These are phyloP conservation scores for Auriscalpium orientale DNA, from an alignment of 768 basidiomycete species.

Conservation along the genomic window DNA sequence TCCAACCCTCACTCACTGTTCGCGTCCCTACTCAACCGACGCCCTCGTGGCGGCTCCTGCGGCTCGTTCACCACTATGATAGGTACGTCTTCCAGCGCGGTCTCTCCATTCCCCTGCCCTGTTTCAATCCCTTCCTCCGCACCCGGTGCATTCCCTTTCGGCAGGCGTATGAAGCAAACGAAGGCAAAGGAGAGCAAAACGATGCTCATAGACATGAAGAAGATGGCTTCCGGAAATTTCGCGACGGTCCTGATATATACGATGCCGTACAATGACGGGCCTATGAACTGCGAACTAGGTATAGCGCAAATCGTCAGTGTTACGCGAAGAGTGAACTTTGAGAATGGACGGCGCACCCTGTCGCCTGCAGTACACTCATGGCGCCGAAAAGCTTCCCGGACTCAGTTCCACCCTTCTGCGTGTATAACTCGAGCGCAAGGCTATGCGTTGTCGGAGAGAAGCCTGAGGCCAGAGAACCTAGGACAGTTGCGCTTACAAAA, in stretches of 20 bases:
- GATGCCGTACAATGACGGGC: constrained; percentile 1
- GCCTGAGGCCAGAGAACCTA: neutral
- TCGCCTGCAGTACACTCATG: neutral
- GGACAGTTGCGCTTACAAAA: neutral
- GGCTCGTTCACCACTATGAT: neutral
- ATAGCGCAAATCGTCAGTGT: neutral
- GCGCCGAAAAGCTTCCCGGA: constrained; percentile 3
- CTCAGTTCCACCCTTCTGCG: neutral
- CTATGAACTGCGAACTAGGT: neutral
- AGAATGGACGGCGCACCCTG: neutral
- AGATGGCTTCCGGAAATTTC: neutral
- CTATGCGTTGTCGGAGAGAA: constrained; percentile 2
- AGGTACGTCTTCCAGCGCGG: neutral
- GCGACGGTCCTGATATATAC: constrained; percentile 1
- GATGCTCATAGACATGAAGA: neutral
- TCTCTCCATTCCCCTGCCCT: neutral
- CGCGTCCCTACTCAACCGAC: constrained; percentile 38
- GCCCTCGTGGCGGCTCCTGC: neutral
- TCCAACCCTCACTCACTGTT: neutral
- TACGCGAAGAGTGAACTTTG: neutral
- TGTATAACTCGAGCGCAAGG: constrained; percentile 4
- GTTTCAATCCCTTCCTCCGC: neutral
- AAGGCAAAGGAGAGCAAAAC: neutral
- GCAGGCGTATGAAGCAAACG: neutral
- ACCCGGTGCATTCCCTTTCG: neutral